These are phyloP conservation scores for Populus alba DNA, from an alignment of 345 rosid species.

Conservation along the genomic window DNA sequence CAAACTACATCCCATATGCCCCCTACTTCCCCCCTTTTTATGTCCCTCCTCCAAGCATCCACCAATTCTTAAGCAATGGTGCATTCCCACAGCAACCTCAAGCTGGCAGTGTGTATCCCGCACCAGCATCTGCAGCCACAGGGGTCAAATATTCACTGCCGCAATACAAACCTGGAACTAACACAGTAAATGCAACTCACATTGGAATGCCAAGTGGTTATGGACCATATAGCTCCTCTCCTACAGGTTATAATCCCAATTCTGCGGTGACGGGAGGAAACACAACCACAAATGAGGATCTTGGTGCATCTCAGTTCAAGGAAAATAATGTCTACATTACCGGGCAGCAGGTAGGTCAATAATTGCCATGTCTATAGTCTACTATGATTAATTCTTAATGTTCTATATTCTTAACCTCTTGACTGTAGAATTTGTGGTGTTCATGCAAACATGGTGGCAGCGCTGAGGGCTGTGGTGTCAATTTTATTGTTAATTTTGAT, in stretches of 20 bases:
- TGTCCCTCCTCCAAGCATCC: constrained; percentile 69
- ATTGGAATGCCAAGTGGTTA: constrained; percentile 74
- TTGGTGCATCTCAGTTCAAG: constrained; percentile 66
- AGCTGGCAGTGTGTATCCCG: constrained; percentile 64
- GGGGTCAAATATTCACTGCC: constrained; percentile 78
- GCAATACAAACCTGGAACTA: constrained; percentile 75
- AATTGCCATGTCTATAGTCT: neutral
- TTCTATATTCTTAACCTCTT: neutral
- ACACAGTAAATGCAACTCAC: constrained; percentile 61
- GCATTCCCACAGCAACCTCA: constrained; percentile 85
- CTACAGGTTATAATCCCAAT: constrained; percentile 65
- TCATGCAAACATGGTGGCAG: neutral
- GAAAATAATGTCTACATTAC: constrained; percentile 70
- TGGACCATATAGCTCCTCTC: constrained; percentile 77
- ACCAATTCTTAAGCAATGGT: constrained; percentile 75
- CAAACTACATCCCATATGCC: constrained; percentile 78
- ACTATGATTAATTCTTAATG: neutral
- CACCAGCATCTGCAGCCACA: constrained; percentile 58
- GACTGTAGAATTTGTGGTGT: neutral
- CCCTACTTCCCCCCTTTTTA: constrained; percentile 72
- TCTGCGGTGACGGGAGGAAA: constrained; percentile 68
- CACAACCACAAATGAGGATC: constrained; percentile 70
- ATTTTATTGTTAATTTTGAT: neutral
- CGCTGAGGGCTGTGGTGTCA: neutral
- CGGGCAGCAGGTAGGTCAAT: constrained; percentile 66